A percentile compares a stretch with the other conserved stretches of the same genome.
Evolutionary conservation across 1,284 basidiomycete species (phyloP).

Genomic region (Cryptococcus sp.): DNA sequence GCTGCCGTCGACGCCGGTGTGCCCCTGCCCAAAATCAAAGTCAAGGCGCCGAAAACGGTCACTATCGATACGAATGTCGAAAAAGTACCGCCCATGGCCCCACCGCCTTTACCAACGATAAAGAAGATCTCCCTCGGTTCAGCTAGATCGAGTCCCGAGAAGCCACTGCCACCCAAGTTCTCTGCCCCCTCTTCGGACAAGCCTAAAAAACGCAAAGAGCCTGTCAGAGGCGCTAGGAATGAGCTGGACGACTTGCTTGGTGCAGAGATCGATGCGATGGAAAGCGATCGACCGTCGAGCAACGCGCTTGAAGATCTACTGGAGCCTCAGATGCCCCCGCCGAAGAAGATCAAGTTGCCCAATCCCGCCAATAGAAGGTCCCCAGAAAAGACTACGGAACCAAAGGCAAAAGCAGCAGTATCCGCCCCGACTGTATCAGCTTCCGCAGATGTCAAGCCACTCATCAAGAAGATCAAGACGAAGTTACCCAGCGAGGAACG

Average conservation of each 20-base stretch:
- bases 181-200: constrained; percentile 18
- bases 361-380: not conserved
- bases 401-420: not conserved
- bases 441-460: constrained; percentile 4
- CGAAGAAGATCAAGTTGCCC: constrained; percentile 40
- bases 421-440: not conserved
- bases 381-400: constrained; percentile 6
- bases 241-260: constrained; percentile 49
- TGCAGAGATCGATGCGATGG: constrained; percentile 50
- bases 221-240: constrained; percentile 10
- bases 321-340: constrained; percentile 22
- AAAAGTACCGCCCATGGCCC: constrained; percentile 41
- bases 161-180: constrained; percentile 5
- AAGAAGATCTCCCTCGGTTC: constrained; percentile 3
- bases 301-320: constrained; percentile 32
- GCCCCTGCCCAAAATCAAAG: constrained; percentile 33
- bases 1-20: constrained; percentile 9
- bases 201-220: constrained; percentile 27
- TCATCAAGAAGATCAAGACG: constrained; percentile 21
- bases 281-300: constrained; percentile 11
- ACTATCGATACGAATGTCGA: constrained; percentile 22
- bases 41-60: constrained; percentile 38
- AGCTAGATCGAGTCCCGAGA: not conserved
- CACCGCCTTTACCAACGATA: constrained; percentile 42
- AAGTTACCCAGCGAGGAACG: constrained; percentile 4